These are phyloP conservation scores for Aspergillus sp. DNA, from an alignment of 2,329 filamentous ascomycete genomes.

Conservation along the genomic window DNA sequence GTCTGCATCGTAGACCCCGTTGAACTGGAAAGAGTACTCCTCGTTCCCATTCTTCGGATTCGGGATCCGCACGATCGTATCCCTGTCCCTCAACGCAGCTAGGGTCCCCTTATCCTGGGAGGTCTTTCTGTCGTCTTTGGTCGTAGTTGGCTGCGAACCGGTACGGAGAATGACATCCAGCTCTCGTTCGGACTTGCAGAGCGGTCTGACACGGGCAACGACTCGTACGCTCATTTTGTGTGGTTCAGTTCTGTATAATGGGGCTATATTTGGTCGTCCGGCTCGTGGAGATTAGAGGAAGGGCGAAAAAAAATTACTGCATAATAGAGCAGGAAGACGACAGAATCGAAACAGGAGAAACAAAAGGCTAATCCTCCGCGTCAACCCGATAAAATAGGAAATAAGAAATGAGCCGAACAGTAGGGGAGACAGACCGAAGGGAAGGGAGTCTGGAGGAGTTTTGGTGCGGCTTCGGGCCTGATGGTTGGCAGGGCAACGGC, in stretches of 20 bases:
- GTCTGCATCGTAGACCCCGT: constrained; percentile 74
- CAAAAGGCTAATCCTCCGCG: background rate
- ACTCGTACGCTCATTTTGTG: constrained; percentile 57
- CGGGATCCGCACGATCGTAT: constrained; percentile 72
- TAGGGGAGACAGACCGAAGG: background rate
- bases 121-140: constrained; percentile 18
- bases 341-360: constrained; percentile 6
- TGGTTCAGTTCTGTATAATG: background rate
- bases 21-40: constrained; percentile 90
- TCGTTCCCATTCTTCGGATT: constrained; percentile 88
- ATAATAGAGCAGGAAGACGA: too few species aligned
- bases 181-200: constrained; percentile 75
- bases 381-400: too few species aligned
- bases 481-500: too few species aligned
- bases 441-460: too few species aligned
- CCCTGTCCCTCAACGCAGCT: constrained; percentile 41
- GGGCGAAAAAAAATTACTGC: too few species aligned
- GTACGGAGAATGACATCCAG: constrained; percentile 79
- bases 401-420: background rate
- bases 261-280: background rate
- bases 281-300: background rate
- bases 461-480: too few species aligned
- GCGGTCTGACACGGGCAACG: constrained; percentile 79
- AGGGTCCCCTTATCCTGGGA: constrained; percentile 15
- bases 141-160: constrained; percentile 32